Evolutionary conservation across 139 green algal genomes (phyloP).

Genomic region (Parachlorella kessleri): DNA sequence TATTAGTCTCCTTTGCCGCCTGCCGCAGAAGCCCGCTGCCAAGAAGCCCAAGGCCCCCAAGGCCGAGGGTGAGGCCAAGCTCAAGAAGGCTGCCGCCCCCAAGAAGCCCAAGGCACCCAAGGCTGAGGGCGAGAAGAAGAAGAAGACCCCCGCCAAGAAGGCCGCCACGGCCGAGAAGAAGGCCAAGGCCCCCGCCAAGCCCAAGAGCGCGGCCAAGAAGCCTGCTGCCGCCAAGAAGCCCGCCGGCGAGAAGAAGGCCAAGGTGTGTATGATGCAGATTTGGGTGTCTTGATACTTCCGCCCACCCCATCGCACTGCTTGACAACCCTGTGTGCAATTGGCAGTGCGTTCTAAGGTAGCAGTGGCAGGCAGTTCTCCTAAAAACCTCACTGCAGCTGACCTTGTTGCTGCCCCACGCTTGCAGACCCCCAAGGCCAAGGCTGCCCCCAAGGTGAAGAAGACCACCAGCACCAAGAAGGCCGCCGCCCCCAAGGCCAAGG

Average conservation of each 20-base stretch:
- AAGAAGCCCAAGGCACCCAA: constrained; percentile 17
- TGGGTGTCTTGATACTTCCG: no score
- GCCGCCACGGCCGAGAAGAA: neutral
- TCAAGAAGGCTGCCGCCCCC: constrained; percentile 17
- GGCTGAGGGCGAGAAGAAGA: neutral
- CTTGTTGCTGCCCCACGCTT: no score
- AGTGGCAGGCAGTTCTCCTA: no score
- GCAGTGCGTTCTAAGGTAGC: no score
- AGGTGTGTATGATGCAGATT: no score
- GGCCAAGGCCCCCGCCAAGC: constrained; percentile 42
- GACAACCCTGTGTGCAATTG: no score
- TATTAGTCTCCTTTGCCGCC: neutral
- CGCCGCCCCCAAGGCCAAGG: constrained; percentile 32
- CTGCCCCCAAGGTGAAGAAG: constrained; percentile 20
- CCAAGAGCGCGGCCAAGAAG: constrained; percentile 33
- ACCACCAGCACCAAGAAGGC: constrained; percentile 32
- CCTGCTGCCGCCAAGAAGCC: constrained; percentile 26
- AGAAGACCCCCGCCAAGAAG: constrained; percentile 11
- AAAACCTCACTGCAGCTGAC: no score
- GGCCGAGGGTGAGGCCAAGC: constrained; percentile 10
- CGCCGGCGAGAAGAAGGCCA: neutral
- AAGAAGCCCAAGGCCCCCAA: neutral
- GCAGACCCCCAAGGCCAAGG: no score
- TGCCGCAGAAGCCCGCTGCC: neutral
- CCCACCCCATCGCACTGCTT: no score